Conservation (phyloP, 352 stramenopile species). For the Pythium rhizo-oryzae region DNA sequence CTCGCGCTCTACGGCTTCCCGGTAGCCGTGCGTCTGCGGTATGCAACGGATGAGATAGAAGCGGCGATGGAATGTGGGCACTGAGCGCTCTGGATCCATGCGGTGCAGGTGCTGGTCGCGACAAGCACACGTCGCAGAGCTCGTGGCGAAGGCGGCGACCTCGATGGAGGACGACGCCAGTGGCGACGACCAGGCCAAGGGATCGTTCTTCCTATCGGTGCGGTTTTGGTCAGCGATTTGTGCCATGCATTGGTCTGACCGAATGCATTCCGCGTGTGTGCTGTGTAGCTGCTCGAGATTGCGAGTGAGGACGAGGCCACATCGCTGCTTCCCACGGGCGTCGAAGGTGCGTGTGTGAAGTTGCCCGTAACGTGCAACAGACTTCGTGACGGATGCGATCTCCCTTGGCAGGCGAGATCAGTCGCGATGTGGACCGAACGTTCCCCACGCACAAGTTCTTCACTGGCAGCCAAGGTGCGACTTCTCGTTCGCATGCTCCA, state of each 20-base stretch:
- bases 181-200: conserved; percentile 11
- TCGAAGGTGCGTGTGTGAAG: conserved; percentile 49
- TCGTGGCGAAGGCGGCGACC: conserved; percentile 19
- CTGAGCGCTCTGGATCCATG: not conserved
- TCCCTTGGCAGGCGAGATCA: conserved; percentile 60
- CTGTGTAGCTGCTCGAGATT: conserved; percentile 46
- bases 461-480: conserved; percentile 30
- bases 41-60: no score
- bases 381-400: not conserved
- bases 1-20: conserved; percentile 19
- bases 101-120: conserved; percentile 23
- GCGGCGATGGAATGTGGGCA: no score
- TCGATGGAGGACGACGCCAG: conserved; percentile 31
- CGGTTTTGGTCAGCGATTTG: not conserved
- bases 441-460: conserved; percentile 70
- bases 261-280: not conserved
- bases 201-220: conserved; percentile 23
- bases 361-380: not conserved
- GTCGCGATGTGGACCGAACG: conserved; percentile 70
- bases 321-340: conserved; percentile 51
- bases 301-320: conserved; percentile 37
- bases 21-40: conserved; percentile 1
- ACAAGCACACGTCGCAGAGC: conserved; percentile 17
- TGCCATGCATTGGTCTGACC: not conserved
- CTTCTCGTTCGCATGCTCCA: not conserved